Evolutionary conservation across 2,329 filamentous ascomycete genomes (phyloP).

Genomic region (Colletotrichum sp.): DNA sequence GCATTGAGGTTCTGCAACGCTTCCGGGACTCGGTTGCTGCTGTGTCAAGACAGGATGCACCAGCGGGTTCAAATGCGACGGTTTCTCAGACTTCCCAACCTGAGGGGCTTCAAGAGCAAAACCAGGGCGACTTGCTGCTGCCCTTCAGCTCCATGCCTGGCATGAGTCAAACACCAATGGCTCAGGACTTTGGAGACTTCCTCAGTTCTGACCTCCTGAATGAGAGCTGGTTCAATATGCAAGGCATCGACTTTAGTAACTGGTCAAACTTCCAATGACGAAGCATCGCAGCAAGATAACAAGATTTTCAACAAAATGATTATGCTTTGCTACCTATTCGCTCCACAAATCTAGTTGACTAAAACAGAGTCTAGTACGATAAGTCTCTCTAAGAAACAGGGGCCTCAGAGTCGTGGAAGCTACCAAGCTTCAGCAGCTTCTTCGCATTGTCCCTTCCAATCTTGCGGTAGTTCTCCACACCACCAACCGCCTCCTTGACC

Average conservation of each 20-base stretch:
- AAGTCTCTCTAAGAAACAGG: neutral
- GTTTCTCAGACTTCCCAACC: accelerated
- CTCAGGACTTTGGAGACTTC: neutral
- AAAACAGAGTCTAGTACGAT: neutral
- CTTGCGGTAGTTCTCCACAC: constrained; percentile 36
- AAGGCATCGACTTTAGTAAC: neutral
- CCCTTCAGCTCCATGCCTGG: neutral
- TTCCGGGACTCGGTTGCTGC: neutral
- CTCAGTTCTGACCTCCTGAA: neutral
- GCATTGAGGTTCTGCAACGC: neutral
- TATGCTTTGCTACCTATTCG: neutral
- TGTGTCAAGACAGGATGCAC: neutral
- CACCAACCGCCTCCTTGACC: constrained; percentile 20
- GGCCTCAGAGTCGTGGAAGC: constrained; percentile 35
- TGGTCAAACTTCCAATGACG: neutral
- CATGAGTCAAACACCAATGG: neutral
- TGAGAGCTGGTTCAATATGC: constrained; percentile 2
- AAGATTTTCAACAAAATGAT: accelerated
- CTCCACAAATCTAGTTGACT: accelerated
- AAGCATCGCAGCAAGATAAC: accelerated
- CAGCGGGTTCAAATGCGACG: too few relatives aligned
- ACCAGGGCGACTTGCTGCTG: neutral
- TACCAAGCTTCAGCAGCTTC: constrained; percentile 41
- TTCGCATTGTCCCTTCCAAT: constrained; percentile 50
- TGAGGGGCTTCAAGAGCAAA: neutral